These are phyloP conservation scores for Alternaria panax DNA, from an alignment of 2,329 filamentous ascomycete species.

Conservation along the genomic window DNA sequence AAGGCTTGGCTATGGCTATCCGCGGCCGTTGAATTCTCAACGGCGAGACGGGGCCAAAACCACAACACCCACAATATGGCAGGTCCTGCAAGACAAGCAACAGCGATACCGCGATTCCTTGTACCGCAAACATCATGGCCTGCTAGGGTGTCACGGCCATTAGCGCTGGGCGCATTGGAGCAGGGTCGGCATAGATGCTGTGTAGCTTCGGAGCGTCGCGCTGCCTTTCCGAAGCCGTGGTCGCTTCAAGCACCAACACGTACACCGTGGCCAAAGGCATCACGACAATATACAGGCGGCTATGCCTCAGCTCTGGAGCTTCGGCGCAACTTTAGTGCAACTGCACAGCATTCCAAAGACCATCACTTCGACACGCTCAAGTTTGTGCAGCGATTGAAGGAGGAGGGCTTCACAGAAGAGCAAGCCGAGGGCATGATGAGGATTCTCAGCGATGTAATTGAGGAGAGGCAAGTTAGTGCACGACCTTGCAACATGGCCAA, in stretches of 20 bases:
- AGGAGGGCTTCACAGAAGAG: conserved; percentile 93
- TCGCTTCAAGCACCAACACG: conserved; percentile 16
- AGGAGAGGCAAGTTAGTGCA: conserved; percentile 74
- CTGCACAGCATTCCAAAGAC: conserved; percentile 69
- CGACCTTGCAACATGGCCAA: neutral
- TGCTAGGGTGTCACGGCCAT: conserved; percentile 33
- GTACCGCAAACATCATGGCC: conserved; percentile 49
- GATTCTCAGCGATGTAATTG: conserved; percentile 93
- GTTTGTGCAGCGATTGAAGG: conserved; percentile 88
- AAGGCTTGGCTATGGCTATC: conserved; percentile 22
- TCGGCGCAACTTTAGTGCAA: conserved; percentile 69
- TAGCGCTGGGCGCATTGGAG: conserved; percentile 19
- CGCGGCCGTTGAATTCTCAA: conserved; percentile 17
- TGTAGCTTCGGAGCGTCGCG: conserved; percentile 23
- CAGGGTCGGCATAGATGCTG: conserved; percentile 25
- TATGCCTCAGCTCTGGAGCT: conserved; percentile 12
- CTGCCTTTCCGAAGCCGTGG: conserved; percentile 13
- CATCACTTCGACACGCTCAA: conserved; percentile 99
- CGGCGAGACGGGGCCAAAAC: conserved; percentile 12
- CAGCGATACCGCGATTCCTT: conserved; percentile 50
- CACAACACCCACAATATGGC: conserved; percentile 38
- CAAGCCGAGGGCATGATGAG: conserved; percentile 99
- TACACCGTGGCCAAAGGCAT: conserved; percentile 12
- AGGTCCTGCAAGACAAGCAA: conserved; percentile 28
- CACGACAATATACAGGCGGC: conserved; percentile 8